Evolutionary conservation across 148 eudicot genomes (phyloP).

Genomic region (Cornus controversa): DNA sequence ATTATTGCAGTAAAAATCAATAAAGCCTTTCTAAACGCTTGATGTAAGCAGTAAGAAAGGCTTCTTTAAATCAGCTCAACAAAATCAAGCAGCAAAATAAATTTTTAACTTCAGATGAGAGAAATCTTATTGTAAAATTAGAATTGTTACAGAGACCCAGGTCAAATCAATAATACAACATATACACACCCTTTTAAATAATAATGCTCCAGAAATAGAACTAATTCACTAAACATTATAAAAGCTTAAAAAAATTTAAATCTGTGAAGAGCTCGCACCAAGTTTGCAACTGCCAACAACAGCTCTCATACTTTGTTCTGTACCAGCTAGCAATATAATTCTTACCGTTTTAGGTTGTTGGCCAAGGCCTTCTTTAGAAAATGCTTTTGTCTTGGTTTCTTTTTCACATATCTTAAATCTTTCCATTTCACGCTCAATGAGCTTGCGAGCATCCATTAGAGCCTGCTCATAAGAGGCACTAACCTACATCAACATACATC

Average conservation of each 20-base stretch:
- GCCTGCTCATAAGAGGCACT: slow-evolving; percentile 99
- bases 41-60: not conserved
- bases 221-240: not conserved
- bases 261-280: too few species aligned
- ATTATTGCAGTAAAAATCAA: not conserved
- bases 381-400: slow-evolving; percentile 98
- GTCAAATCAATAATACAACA: not conserved
- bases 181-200: not conserved
- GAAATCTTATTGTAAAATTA: not conserved
- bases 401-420: slow-evolving; percentile 98
- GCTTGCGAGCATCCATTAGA: slow-evolving; percentile 95
- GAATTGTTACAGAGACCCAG: not conserved
- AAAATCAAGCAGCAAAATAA: not conserved
- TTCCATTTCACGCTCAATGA: slow-evolving; percentile 97
- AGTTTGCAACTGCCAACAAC: not conserved
- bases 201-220: not conserved
- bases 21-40: not conserved
- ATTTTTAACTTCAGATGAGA: not conserved
- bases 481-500: slow-evolving; percentile 85
- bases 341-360: slow-evolving; percentile 98
- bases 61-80: not conserved
- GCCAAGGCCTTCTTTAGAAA: slow-evolving; percentile 98
- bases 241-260: not conserved
- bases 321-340: slow-evolving; percentile 8
- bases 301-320: not conserved